These are phyloP conservation scores for Didymella lethalis DNA, from an alignment of 2,329 filamentous ascomycete genomes.

Conservation along the genomic window DNA sequence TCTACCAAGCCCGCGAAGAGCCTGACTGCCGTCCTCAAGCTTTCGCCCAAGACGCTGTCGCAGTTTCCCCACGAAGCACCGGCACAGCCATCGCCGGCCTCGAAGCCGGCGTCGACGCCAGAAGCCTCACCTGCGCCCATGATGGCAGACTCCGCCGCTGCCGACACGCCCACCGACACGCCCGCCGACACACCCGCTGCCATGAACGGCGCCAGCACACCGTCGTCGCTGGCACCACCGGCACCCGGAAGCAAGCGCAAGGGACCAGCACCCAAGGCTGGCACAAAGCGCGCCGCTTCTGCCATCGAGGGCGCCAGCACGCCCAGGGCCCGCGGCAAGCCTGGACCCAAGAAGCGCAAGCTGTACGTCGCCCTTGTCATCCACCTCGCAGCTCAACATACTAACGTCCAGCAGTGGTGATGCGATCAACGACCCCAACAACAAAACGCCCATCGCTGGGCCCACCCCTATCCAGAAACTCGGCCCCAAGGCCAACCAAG, in stretches of 20 bases:
- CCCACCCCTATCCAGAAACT: constrained; percentile 75
- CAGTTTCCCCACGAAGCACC: constrained; percentile 42
- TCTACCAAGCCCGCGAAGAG: constrained; percentile 45
- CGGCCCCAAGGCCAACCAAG: constrained; percentile 94
- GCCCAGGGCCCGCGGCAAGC: constrained; percentile 81
- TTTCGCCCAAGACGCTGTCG: constrained; percentile 41
- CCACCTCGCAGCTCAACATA: constrained; percentile 26
- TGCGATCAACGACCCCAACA: constrained; percentile 54
- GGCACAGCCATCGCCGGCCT: constrained; percentile 32
- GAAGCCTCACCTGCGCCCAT: constrained; percentile 44
- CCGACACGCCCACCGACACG: constrained; percentile 54
- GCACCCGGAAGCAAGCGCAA: constrained; percentile 75
- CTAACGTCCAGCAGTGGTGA: constrained; percentile 56
- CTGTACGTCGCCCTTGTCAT: constrained; percentile 67
- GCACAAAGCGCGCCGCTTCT: constrained; percentile 64
- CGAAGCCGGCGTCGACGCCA: constrained; percentile 52
- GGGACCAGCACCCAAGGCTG: constrained; percentile 73
- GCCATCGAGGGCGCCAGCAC: constrained; percentile 61
- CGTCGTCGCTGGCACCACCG: constrained; percentile 54
- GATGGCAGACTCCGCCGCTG: constrained; percentile 48
- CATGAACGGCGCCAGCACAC: constrained; percentile 45
- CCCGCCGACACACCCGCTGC: constrained; percentile 53
- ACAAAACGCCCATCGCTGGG: constrained; percentile 52
- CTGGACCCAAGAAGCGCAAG: constrained; percentile 92
- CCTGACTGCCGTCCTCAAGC: constrained; percentile 45